phyloP scores from a whole-genome alignment of 2,329 filamentous ascomycete species.

The Chrysosporium keratinophilum region DNA sequence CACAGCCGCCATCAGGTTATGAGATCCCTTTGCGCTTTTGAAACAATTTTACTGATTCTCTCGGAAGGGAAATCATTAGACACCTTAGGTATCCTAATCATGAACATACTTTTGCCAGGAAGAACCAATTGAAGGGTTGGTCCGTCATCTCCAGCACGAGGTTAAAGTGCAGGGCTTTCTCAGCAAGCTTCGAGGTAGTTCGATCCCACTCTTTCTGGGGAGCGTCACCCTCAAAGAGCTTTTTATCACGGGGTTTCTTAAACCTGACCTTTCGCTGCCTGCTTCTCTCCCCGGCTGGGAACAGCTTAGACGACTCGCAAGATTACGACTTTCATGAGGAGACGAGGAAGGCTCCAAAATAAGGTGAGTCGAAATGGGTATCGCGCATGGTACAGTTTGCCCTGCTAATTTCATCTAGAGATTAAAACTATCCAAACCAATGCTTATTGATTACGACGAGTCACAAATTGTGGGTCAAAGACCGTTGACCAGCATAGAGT shows the following conservation, averaged over 20 bases:
- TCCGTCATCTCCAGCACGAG: constrained; percentile 10
- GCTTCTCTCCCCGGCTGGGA: constrained; percentile 1
- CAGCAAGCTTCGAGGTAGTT: constrained; percentile 11
- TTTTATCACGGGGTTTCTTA: neutral
- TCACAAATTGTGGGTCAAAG: neutral
- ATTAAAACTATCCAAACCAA: neutral
- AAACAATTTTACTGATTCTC: neutral
- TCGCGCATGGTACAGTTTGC: constrained; percentile 3
- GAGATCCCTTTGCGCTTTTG: too few relatives aligned
- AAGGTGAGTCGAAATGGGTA: neutral
- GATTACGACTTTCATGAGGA: neutral
- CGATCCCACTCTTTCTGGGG: constrained; percentile 12
- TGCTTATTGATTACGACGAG: constrained; percentile 8
- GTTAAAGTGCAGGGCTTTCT: constrained; percentile 13
- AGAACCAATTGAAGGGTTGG: constrained; percentile 1
- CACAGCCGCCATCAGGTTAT: too few relatives aligned
- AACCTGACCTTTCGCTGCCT: neutral
- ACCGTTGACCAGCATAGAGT: neutral
- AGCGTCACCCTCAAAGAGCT: neutral
- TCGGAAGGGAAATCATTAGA: neutral
- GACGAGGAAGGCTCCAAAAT: neutral
- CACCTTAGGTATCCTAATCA: too few relatives aligned
- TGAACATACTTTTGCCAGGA: constrained; percentile 1
- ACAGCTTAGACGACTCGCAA: neutral
- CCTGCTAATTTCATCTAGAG: constrained; percentile 4